Base-by-base conservation (phyloP, 441 rosid genomes). In the Adansonia gregorii region DNA sequence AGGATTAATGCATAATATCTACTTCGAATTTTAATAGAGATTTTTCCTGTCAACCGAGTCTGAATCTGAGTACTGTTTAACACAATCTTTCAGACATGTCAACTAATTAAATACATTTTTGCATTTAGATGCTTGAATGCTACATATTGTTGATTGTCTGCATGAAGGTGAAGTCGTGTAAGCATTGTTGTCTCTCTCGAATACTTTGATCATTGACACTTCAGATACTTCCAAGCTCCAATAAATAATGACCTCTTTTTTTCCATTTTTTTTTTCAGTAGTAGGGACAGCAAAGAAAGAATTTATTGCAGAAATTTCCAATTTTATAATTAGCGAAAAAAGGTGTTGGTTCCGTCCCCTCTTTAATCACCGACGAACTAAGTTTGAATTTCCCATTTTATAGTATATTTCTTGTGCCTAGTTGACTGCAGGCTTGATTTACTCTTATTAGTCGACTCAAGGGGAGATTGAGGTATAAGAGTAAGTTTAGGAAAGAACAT, bases 51-150 rank as follows among this genome's bases (percentile, higher is more conserved):
- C 49, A 2, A 15, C 66, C 41, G 12, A 8, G 15, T 61, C 15
- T 61, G 6, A 24, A 11, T 27, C 15, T 61, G 2, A 24, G 7
- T 15, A 65, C 49, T 41, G 1, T 63, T 7, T 63, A 31, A 14
- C 41, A 12, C 45, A 6, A 6, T 31, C 9, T 63, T 31, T 63
- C 8, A 4, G 51, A 66, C 70, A 41, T 20, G 39, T 48, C 39
- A 67, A 46, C 56, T 20, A 68, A 48, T 46, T 67, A 20, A 68
- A 11, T 48, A 5, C 17, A 68, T 68, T 20, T 46, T 20, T 46
- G 39, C 56, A 68, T 48, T 39, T 45, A 67, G n/a, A 46, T 20
- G 72, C 22, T 46, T 46, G 72, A 48, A 48, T 69, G 20, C 58
- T 48, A 14, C 31, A 6, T 22, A 68, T 5, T 20, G 41, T 68